Evolutionary conservation across 495 filamentous ascomycete genomes (phyloP).

Genomic region (Cercophora scortea): DNA sequence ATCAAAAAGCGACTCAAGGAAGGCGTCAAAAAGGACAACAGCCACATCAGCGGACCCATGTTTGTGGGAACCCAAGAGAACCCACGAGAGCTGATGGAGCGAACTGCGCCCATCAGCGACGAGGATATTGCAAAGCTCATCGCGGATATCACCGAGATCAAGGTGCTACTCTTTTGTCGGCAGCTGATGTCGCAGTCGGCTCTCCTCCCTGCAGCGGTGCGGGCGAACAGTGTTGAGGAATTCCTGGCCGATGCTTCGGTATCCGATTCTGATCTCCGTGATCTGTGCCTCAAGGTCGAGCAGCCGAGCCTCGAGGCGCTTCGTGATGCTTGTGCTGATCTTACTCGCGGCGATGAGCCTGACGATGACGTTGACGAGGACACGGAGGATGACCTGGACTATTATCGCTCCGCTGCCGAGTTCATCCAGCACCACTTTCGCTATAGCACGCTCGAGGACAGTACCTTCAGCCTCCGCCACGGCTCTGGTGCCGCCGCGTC

Average conservation of each 20-base stretch:
- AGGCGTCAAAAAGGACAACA: constrained; percentile 31
- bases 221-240: constrained; percentile 35
- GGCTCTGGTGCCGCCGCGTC: not conserved
- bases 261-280: constrained; percentile 36
- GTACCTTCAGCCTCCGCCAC: not conserved
- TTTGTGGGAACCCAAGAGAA: constrained; percentile 31
- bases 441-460: constrained; percentile 13
- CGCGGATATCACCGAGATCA: constrained; percentile 40
- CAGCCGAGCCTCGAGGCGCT: constrained; percentile 38
- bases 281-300: constrained; percentile 41
- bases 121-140: constrained; percentile 36
- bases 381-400: constrained; percentile 1
- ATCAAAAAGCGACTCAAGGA: constrained; percentile 31
- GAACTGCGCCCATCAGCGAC: constrained; percentile 30
- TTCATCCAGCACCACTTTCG: constrained; percentile 15
- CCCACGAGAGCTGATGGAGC: constrained; percentile 25
- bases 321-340: constrained; percentile 46
- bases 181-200: constrained; percentile 40
- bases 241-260: constrained; percentile 38
- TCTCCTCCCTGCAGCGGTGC: constrained; percentile 36
- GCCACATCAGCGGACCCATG: constrained; percentile 23
- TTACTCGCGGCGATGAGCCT: constrained; percentile 31
- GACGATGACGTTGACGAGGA: constrained; percentile 18
- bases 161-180: constrained; percentile 43
- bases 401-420: constrained; percentile 10